Conservation (phyloP, 768 basidiomycete species). For the Coprinopsis marcescibilis region DNA sequence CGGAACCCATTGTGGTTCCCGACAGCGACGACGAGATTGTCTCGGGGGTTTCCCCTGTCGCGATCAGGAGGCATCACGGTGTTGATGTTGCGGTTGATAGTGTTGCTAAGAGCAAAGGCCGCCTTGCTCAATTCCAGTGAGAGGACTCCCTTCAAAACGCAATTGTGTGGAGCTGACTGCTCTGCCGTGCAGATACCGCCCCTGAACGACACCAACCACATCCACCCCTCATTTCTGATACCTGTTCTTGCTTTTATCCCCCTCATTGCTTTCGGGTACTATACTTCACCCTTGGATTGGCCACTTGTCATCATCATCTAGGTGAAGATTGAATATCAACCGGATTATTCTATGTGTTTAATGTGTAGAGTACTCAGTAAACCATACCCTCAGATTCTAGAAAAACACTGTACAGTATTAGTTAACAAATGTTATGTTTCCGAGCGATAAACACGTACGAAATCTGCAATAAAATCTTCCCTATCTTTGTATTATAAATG, state of each 20-base stretch:
- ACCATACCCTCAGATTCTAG: too few species aligned
- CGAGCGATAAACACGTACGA: too few species aligned
- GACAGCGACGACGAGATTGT: conserved; percentile 14
- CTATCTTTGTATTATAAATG: neutral
- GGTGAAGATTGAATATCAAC: too few species aligned
- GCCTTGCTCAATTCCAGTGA: conserved; percentile 20
- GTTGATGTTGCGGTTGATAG: neutral
- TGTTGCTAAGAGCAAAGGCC: neutral
- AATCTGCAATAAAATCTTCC: too few species aligned
- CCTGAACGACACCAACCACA: too few species aligned
- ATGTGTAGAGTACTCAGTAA: too few species aligned
- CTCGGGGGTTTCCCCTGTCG: conserved; percentile 8
- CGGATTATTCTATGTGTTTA: too few species aligned
- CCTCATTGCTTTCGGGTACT: neutral
- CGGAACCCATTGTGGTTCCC: conserved; percentile 2
- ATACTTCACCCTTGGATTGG: too few species aligned
- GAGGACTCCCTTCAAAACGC: neutral
- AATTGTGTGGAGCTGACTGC: neutral
- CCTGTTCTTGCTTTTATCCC: neutral
- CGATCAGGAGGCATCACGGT: neutral
- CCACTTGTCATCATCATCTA: too few species aligned
- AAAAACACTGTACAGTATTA: too few species aligned
- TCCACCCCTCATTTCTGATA: neutral
- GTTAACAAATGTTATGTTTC: too few species aligned
- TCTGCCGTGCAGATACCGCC: neutral